Conservation (phyloP, 192 early-diverging fungal species). For the Coemansia sp. region DNA sequence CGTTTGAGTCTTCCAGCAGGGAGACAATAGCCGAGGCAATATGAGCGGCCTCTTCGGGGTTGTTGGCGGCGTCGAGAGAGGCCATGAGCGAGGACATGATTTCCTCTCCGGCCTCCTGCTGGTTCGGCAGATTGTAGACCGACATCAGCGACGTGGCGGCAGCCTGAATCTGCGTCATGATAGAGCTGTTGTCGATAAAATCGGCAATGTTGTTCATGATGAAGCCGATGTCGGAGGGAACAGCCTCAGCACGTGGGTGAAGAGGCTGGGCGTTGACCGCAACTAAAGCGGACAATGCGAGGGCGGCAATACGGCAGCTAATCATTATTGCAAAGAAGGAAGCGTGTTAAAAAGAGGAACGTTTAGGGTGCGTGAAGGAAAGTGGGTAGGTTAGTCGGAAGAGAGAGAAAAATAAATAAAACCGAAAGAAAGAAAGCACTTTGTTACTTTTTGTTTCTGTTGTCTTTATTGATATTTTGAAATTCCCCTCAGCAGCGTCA, state of each 20-base stretch:
- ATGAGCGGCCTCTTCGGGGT: background rate
- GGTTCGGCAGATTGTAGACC: background rate
- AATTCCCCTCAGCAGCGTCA: too few relatives aligned
- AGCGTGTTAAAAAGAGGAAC: too few relatives aligned
- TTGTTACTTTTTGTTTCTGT: too few relatives aligned
- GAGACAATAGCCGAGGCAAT: background rate
- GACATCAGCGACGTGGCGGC: constrained; percentile 1
- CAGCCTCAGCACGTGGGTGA: background rate
- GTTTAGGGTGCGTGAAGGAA: too few relatives aligned
- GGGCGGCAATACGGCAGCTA: too few relatives aligned
- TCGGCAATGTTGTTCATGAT: constrained; percentile 4
- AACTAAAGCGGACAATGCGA: background rate
- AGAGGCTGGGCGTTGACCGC: background rate
- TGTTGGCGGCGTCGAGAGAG: background rate
- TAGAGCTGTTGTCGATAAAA: background rate
- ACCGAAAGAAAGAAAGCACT: too few relatives aligned
- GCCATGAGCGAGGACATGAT: background rate
- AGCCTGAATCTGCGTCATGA: background rate
- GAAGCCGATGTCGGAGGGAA: background rate
- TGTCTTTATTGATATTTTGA: too few relatives aligned
- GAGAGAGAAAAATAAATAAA: too few relatives aligned
- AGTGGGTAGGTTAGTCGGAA: too few relatives aligned
- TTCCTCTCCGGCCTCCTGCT: background rate
- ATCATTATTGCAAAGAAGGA: too few relatives aligned
- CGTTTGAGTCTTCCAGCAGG: background rate